Evolutionary conservation across 257 asterid species (phyloP), one percentile per base, ranked within the genome.

Genomic region (Solanum sejunctum): DNA sequence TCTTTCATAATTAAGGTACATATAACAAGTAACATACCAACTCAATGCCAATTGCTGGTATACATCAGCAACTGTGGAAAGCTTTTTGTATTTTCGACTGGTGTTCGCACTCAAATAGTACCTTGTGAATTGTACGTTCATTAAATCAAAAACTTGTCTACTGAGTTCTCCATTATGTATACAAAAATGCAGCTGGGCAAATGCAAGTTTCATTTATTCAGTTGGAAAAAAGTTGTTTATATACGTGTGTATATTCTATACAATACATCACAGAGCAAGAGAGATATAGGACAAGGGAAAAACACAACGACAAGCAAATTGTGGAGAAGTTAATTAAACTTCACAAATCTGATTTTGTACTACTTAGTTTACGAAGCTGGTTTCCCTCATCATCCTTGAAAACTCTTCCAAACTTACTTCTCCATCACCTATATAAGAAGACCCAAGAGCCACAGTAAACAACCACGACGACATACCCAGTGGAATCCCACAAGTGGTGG

Each of bases 301-400:
- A 41, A 20, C 32, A 39, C 4, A 10, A 71, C 16, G 17, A 71
- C 60, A 75, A 72, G 80, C 56, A 72, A 72, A 20, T 72, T 20
- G 55, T 71, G 3, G 8, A 12, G 32, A 23, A 23, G n/a, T 13
- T 7, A 8, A 7, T 36, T 75, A 1, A 47, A 73, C 58, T 73
- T 73, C n/a, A 41, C 70, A 71, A n/a, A 7, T 47, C 21, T 56
- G 26, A 26, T 21, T 63, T 64, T 43, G 5, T 57, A 83, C 90
- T 13, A 28, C 21, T 55, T 28, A 93, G 86, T 91, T 89, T 67
- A 97, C 95, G 16, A 88, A 96, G 21, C 98, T 91, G n/a, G 98
- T 93, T 89, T 93, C 91, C 88, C 97, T 90, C 98, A 96, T 96
- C 95, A 96, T 93, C 92, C 92, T 86, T 95, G 91, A 88, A 91